A percentile compares a stretch with the other conserved stretches of the same genome.
phyloP scores from a whole-genome alignment of 495 filamentous ascomycete genomes.

The Tuber calosporum region DNA sequence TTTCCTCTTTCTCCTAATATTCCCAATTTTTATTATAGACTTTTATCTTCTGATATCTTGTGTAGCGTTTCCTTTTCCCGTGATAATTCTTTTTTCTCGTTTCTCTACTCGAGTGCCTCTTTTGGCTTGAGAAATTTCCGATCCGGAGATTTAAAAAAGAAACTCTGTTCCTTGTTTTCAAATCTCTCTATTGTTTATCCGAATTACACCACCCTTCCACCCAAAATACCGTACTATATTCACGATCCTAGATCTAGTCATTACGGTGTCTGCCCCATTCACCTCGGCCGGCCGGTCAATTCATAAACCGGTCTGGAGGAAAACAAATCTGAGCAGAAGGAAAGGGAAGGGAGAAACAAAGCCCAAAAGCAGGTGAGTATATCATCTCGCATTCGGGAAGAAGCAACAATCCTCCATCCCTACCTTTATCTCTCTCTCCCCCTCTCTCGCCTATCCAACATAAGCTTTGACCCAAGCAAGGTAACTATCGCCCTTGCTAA shows the following conservation, averaged over 20 bases:
- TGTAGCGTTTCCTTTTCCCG: neutral
- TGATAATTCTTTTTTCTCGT: neutral
- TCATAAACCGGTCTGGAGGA: neutral
- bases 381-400: neutral
- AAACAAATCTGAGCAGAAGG: neutral
- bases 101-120: neutral
- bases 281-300: neutral
- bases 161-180: neutral
- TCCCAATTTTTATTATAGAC: neutral
- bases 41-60: neutral
- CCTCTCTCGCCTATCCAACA: neutral
- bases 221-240: neutral
- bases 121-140: neutral
- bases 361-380: neutral
- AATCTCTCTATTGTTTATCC: neutral
- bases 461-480: neutral
- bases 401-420: neutral
- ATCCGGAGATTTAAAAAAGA: neutral
- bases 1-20: neutral
- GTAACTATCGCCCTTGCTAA: neutral
- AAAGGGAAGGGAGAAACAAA: neutral
- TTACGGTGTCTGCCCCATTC: neutral
- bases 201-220: neutral
- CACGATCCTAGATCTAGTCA: neutral
- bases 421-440: neutral